Percentiles rank a stretch among this genome's conserved stretches.
These are phyloP conservation scores for Aspergillus sp. DNA, from an alignment of 2,329 filamentous ascomycete genomes.

Conservation along the genomic window DNA sequence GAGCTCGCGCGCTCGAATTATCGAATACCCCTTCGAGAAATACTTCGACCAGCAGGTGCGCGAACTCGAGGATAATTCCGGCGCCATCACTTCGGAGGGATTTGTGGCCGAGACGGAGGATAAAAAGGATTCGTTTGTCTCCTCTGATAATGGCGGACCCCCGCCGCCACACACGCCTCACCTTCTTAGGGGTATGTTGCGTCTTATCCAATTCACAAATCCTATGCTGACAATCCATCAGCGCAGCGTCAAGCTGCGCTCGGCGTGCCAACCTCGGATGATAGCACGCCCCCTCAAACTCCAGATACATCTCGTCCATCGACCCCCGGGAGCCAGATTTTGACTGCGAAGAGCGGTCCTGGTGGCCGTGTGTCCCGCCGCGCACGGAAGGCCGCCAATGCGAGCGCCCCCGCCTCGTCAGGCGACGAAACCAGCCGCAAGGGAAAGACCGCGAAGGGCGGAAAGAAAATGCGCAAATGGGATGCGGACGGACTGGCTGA, in stretches of 20 bases:
- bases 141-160: slow-evolving; percentile 50
- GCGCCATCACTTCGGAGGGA: slow-evolving; percentile 46
- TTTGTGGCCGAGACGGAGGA: slow-evolving; percentile 37
- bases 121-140: slow-evolving; percentile 46
- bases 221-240: slow-evolving; percentile 24
- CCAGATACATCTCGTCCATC: slow-evolving; percentile 75
- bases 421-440: slow-evolving; percentile 76
- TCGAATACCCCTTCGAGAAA: slow-evolving; percentile 82
- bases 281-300: slow-evolving; percentile 67
- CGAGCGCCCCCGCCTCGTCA: slow-evolving; percentile 59
- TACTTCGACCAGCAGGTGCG: slow-evolving; percentile 93
- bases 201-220: not conserved
- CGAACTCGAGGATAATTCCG: slow-evolving; percentile 58
- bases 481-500: slow-evolving; percentile 83
- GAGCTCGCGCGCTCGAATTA: slow-evolving; percentile 71
- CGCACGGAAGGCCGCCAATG: slow-evolving; percentile 66
- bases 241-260: slow-evolving; percentile 46
- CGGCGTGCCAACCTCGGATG: slow-evolving; percentile 53
- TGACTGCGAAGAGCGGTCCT: slow-evolving; percentile 72
- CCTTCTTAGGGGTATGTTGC: slow-evolving; percentile 46
- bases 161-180: slow-evolving; percentile 53
- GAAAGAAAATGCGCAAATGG: slow-evolving; percentile 89
- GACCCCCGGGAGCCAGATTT: slow-evolving; percentile 67
- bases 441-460: slow-evolving; percentile 48
- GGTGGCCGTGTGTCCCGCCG: slow-evolving; percentile 75